These are phyloP conservation scores for Kokia cookei DNA, from an alignment of 441 rosid genomes.

Conservation along the genomic window DNA sequence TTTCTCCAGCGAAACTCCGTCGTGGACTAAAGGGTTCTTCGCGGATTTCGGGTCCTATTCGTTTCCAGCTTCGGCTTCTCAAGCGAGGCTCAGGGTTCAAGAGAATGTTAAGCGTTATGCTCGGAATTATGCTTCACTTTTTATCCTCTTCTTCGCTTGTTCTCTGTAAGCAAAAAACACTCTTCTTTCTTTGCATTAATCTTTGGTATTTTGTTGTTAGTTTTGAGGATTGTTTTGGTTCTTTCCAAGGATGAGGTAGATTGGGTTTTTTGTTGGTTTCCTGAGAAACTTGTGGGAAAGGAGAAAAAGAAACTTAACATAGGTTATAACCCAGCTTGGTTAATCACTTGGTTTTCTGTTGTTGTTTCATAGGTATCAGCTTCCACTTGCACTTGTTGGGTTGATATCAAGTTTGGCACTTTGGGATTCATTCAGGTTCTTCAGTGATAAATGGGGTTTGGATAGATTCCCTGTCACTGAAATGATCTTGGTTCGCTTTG, in stretches of 20 bases:
- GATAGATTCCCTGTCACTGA: slow-evolving; percentile 48
- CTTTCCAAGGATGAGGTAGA: not conserved
- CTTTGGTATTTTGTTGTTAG: not conserved
- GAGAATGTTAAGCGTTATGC: slow-evolving; percentile 87
- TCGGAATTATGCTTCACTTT: slow-evolving; percentile 62
- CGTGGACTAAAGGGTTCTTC: slow-evolving; percentile 78
- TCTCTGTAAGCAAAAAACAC: slow-evolving; percentile 43
- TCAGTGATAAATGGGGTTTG: slow-evolving; percentile 61
- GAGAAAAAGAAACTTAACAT: not conserved
- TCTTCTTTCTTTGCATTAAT: not conserved
- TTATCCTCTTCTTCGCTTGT: slow-evolving; percentile 79
- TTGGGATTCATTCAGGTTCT: slow-evolving; percentile 81
- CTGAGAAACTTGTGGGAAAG: not conserved
- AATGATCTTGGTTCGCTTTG: slow-evolving; percentile 49
- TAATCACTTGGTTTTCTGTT: not conserved
- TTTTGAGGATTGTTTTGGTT: not conserved
- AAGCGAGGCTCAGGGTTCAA: slow-evolving; percentile 67
- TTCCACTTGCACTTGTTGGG: slow-evolving; percentile 86
- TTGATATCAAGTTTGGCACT: slow-evolving; percentile 72
- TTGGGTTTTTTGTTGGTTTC: not conserved
- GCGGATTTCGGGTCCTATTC: slow-evolving; percentile 66
- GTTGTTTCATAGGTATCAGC: slow-evolving; percentile 59
- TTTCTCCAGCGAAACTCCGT: slow-evolving; percentile 61
- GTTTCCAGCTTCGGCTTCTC: slow-evolving; percentile 59
- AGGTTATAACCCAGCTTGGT: not conserved